These are phyloP conservation scores for Cytospora schulzeri DNA, from an alignment of 2,329 filamentous ascomycete genomes.

Conservation along the genomic window DNA sequence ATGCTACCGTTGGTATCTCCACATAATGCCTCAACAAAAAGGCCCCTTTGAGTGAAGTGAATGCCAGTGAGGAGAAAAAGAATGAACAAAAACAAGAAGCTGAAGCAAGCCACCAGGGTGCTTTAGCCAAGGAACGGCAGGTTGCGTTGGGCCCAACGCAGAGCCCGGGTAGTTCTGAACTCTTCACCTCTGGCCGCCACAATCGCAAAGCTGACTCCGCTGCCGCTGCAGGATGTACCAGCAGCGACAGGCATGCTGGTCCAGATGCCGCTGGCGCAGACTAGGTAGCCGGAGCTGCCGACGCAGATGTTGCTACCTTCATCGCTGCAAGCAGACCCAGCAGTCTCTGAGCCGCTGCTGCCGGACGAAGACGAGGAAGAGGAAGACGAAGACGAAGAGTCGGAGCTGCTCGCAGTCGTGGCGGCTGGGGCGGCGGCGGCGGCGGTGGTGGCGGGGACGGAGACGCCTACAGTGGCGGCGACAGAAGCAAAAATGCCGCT, in stretches of 20 bases:
- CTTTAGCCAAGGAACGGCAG: conserved; percentile 14
- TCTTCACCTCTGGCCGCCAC: conserved; percentile 31
- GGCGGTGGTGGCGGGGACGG: conserved; percentile 27
- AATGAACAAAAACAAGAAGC: neutral
- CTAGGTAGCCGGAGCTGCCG: conserved; percentile 51
- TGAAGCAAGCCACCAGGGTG: conserved; percentile 1
- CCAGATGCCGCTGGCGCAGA: conserved; percentile 54
- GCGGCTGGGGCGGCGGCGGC: conserved; percentile 25
- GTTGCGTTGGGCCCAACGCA: conserved; percentile 10
- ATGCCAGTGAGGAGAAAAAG: conserved; percentile 6
- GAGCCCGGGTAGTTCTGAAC: conserved; percentile 23
- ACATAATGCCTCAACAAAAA: conserved; percentile 3
- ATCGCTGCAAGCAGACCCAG: conserved; percentile 47
- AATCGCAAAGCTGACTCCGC: conserved; percentile 37
- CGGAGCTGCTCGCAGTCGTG: conserved; percentile 28
- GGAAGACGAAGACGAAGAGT: conserved; percentile 26
- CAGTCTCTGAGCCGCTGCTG: conserved; percentile 37
- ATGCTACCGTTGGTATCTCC: conserved; percentile 18
- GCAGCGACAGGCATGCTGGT: conserved; percentile 43
- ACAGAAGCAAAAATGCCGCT: conserved; percentile 47
- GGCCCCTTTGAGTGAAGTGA: neutral
- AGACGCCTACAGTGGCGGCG: conserved; percentile 26
- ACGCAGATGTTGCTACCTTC: conserved; percentile 57
- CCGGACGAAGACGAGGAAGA: conserved; percentile 29
- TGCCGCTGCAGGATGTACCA: conserved; percentile 48